Conservation (phyloP, 1,139 yeast genomes). For the Eremothecium coryli region DNA sequence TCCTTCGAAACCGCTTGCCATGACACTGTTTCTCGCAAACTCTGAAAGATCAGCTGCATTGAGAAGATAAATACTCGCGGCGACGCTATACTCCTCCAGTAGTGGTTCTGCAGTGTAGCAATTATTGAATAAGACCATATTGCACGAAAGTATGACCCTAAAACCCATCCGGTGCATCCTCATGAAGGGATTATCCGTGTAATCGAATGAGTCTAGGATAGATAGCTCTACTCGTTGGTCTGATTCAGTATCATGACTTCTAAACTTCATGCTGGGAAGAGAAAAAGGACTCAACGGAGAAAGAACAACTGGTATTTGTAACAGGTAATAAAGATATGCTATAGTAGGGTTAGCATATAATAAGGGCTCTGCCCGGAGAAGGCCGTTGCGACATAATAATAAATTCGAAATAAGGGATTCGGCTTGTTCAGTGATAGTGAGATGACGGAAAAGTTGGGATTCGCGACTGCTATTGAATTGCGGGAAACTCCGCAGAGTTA, state of each 20-base stretch:
- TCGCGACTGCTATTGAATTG: not conserved
- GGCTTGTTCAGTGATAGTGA: constrained; percentile 1
- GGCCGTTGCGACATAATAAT: not conserved
- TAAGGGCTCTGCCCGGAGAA: constrained; percentile 7
- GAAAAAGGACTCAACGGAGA: constrained; percentile 23
- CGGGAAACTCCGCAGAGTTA: not conserved
- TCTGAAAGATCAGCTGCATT: constrained; percentile 65
- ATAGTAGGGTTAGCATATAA: constrained; percentile 22
- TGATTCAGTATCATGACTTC: not conserved
- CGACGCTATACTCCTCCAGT: constrained; percentile 64
- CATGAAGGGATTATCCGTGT: constrained; percentile 45
- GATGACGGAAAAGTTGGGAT: not conserved
- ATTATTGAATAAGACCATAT: constrained; percentile 38
- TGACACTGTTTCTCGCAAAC: constrained; percentile 33
- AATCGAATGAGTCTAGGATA: constrained; percentile 15
- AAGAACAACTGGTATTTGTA: constrained; percentile 24
- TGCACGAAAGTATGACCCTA: constrained; percentile 54
- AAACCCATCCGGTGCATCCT: constrained; percentile 53
- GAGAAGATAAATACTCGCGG: constrained; percentile 59
- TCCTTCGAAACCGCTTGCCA: constrained; percentile 84
- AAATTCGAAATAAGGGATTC: not conserved
- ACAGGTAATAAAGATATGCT: constrained; percentile 22
- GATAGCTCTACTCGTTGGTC: constrained; percentile 22
- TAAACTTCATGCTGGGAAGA: not conserved
- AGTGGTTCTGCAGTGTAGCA: constrained; percentile 63